Conservation (phyloP, 345 rosid species). For the Schrenkiella parvula region DNA sequence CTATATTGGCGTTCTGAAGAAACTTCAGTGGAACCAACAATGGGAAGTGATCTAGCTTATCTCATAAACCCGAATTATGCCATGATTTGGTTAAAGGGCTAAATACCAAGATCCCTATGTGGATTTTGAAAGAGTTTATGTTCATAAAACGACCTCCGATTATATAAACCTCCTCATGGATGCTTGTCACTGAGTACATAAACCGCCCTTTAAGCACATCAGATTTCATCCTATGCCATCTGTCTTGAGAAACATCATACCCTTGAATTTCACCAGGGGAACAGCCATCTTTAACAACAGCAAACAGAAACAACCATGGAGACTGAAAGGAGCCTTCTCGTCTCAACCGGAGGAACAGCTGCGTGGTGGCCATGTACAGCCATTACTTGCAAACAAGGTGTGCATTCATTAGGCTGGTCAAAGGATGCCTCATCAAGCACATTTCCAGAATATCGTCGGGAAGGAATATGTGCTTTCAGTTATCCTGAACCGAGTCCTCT, state of each 20-base stretch:
- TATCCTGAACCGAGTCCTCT: conserved; percentile 37
- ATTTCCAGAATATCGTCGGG: conserved; percentile 89
- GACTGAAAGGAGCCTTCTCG: conserved; percentile 57
- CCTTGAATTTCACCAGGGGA: conserved; percentile 83
- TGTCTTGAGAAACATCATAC: conserved; percentile 65
- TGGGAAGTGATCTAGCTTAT: conserved; percentile 77
- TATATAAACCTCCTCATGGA: conserved; percentile 70
- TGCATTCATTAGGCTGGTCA: conserved; percentile 75
- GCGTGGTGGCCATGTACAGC: conserved; percentile 65
- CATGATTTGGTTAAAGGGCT: conserved; percentile 80
- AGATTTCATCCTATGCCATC: conserved; percentile 74
- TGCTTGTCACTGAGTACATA: conserved; percentile 76
- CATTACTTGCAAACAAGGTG: conserved; percentile 96
- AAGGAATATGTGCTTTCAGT: conserved; percentile 64
- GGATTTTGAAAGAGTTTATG: conserved; percentile 75
- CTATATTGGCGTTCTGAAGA: conserved; percentile 67
- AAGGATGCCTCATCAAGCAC: conserved; percentile 88
- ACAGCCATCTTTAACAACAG: conserved; percentile 70
- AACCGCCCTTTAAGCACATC: conserved; percentile 71
- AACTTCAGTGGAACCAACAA: conserved; percentile 73
- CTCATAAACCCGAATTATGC: conserved; percentile 76
- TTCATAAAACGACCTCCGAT: conserved; percentile 92
- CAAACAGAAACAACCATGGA: conserved; percentile 94
- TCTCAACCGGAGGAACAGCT: conserved; percentile 73
- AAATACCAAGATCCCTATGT: conserved; percentile 72